These are phyloP conservation scores for Senna tora DNA, from an alignment of 306 rosid genomes.

Conservation along the genomic window DNA sequence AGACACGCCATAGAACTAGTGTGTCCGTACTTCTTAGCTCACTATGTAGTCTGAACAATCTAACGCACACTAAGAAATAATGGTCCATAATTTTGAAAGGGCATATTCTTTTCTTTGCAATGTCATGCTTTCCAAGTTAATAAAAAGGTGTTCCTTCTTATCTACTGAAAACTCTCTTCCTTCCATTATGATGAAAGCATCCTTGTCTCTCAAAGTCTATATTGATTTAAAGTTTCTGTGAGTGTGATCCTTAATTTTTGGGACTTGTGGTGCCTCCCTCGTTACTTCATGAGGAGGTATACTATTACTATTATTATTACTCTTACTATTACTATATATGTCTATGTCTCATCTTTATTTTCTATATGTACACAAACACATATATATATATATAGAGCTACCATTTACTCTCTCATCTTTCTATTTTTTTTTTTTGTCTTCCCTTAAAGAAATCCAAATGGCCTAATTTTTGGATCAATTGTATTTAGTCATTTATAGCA, in stretches of 20 bases:
- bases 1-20: too few relatives aligned
- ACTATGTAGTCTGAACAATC: background rate
- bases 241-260: background rate
- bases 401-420: too few relatives aligned
- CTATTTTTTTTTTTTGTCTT: too few relatives aligned
- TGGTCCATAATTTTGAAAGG: slow-evolving; percentile 34
- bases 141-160: slow-evolving; percentile 39
- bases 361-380: background rate
- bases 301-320: too few relatives aligned
- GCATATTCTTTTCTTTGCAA: slow-evolving; percentile 8
- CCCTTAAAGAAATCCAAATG: too few relatives aligned
- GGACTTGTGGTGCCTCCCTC: background rate
- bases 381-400: too few relatives aligned
- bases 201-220: slow-evolving; percentile 11
- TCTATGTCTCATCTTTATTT: background rate
- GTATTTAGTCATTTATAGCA: too few relatives aligned
- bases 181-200: slow-evolving; percentile 22
- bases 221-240: slow-evolving; percentile 32
- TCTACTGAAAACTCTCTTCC: slow-evolving; percentile 29
- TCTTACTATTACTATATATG: too few relatives aligned
- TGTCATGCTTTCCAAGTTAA: slow-evolving; percentile 36
- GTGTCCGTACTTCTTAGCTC: too few relatives aligned
- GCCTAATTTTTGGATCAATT: too few relatives aligned
- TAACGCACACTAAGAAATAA: background rate
- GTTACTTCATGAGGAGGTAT: background rate